Evolutionary conservation across 176 grass and related monocot genomes (phyloP).

Genomic region (Ensete ventricosum): DNA sequence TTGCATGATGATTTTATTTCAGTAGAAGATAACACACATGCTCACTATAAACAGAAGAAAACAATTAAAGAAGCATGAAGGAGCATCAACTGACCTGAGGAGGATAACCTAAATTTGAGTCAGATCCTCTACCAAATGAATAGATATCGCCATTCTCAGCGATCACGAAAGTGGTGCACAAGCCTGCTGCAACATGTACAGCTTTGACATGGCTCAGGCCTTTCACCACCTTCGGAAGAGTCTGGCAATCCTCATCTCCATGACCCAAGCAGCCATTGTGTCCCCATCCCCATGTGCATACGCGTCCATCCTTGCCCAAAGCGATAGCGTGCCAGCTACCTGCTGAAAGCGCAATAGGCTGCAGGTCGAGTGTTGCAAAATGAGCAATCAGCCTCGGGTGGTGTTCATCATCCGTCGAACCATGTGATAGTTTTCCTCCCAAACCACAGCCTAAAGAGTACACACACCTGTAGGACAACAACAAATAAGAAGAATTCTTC

Average conservation of each 20-base stretch:
- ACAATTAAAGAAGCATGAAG: background rate
- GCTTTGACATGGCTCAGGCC: conserved; percentile 49
- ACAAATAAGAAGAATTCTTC: background rate
- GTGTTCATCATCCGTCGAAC: conserved; percentile 60
- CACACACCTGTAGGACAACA: conserved; percentile 39
- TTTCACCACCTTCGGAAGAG: conserved; percentile 65
- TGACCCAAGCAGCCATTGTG: conserved; percentile 83
- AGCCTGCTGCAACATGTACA: conserved; percentile 61
- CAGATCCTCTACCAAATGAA: conserved; percentile 69
- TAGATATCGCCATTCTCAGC: conserved; percentile 65
- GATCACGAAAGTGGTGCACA: conserved; percentile 79
- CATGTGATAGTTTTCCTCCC: conserved; percentile 80
- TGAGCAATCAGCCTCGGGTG: conserved; percentile 63
- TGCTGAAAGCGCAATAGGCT: conserved; percentile 67
- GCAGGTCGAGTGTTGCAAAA: conserved; percentile 51
- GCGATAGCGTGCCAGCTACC: conserved; percentile 78
- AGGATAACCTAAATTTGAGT: conserved; percentile 64
- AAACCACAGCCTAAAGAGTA: conserved; percentile 84
- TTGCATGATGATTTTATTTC: no score
- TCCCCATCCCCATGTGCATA: conserved; percentile 94
- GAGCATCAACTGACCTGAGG: conserved; percentile 28
- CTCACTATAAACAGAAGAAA: background rate
- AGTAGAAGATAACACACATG: no score
- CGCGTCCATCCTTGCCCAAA: conserved; percentile 60
- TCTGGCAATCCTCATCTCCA: conserved; percentile 75